Percentiles rank a stretch among this genome's conserved stretches.
Evolutionary conservation across 768 basidiomycete genomes (phyloP).

Genomic region (Galerina sulciceps): DNA sequence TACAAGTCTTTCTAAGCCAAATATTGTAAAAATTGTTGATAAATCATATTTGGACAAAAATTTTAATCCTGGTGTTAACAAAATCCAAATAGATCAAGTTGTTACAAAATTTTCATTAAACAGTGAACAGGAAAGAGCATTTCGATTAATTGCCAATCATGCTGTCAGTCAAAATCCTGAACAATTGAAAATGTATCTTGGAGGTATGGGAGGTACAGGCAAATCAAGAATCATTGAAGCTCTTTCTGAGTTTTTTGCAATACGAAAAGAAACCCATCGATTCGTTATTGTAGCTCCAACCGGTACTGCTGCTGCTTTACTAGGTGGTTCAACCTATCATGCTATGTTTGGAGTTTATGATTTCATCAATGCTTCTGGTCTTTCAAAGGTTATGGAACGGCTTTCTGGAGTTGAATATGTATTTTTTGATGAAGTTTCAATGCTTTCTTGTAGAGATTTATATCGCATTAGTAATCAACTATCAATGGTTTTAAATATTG

Average conservation of each 20-base stretch:
- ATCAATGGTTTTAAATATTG: slow-evolving; percentile 13
- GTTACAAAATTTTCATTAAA: slow-evolving; percentile 24
- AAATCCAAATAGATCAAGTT: slow-evolving; percentile 1
- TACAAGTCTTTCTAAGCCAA: background rate
- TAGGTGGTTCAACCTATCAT: slow-evolving; percentile 35
- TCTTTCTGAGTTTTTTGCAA: slow-evolving; percentile 23
- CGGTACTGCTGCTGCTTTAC: slow-evolving; percentile 16
- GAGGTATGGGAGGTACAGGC: slow-evolving; percentile 37
- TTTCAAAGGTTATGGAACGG: slow-evolving; percentile 10
- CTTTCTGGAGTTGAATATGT: slow-evolving; percentile 38
- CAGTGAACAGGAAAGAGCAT: slow-evolving; percentile 33
- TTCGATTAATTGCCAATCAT: slow-evolving; percentile 34
- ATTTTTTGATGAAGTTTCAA: slow-evolving; percentile 48
- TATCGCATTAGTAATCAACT: slow-evolving; percentile 30
- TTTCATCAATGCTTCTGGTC: slow-evolving; percentile 6
- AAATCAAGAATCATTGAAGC: slow-evolving; percentile 35
- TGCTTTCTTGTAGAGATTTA: slow-evolving; percentile 35
- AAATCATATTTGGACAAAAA: slow-evolving; percentile 24
- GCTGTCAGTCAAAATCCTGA: slow-evolving; percentile 3
- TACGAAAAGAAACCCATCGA: slow-evolving; percentile 13
- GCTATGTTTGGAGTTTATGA: slow-evolving; percentile 31
- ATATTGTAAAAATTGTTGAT: slow-evolving; percentile 25
- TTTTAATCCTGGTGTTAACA: background rate
- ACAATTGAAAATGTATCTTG: slow-evolving; percentile 34
- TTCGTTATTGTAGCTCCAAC: slow-evolving; percentile 22